Percentiles rank a stretch among this genome's conserved stretches.
Evolutionary conservation across 139 green algal species (phyloP).

Genomic region (Coccomyxa sp.): DNA sequence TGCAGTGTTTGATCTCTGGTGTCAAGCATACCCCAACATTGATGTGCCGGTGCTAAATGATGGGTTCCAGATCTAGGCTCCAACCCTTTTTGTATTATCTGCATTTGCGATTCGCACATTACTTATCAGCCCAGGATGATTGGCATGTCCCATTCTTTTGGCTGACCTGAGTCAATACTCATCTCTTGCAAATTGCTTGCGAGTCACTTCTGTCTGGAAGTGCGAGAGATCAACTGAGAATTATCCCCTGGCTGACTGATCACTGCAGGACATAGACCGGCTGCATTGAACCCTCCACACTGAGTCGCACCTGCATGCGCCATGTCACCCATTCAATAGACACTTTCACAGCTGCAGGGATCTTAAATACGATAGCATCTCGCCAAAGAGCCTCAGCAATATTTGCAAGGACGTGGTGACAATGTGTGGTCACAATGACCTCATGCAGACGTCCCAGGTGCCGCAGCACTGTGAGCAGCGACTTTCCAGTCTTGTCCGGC

Average conservation of each 20-base stretch:
- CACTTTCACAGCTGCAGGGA: neutral
- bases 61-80: too few relatives aligned
- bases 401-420: neutral
- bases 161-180: too few relatives aligned
- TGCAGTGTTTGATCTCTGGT: too few relatives aligned
- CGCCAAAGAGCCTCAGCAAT: neutral
- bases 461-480: slow-evolving; percentile 65
- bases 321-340: neutral
- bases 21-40: too few relatives aligned
- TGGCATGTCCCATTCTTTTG: too few relatives aligned
- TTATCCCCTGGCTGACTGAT: neutral
- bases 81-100: too few relatives aligned
- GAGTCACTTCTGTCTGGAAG: too few relatives aligned
- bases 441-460: slow-evolving; percentile 64
- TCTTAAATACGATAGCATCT: neutral
- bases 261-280: neutral
- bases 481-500: slow-evolving; percentile 71
- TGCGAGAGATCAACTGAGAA: neutral
- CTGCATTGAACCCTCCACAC: slow-evolving; percentile 2
- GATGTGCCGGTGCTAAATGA: too few relatives aligned
- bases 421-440: slow-evolving; percentile 16
- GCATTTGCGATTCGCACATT: too few relatives aligned
- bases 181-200: too few relatives aligned
- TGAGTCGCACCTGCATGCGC: neutral
- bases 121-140: too few relatives aligned